phyloP scores from a whole-genome alignment of 805 yeast genomes.

The Saturnispora sekii region DNA sequence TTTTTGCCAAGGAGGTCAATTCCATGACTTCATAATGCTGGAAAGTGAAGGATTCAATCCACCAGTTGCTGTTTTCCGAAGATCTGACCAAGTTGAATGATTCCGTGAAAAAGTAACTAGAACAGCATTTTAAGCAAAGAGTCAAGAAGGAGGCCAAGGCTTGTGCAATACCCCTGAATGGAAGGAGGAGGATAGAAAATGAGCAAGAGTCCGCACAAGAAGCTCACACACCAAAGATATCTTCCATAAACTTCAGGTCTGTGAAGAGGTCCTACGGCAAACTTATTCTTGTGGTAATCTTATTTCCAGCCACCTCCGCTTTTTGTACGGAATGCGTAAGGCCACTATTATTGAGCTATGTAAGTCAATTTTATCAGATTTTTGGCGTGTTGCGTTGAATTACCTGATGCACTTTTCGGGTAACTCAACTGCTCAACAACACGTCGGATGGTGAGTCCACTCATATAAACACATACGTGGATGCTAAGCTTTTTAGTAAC shows the following conservation, averaged over 20 bases:
- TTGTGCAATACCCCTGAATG: background rate
- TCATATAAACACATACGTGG: no score
- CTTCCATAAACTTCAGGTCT: conserved; percentile 16
- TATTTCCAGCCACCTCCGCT: no score
- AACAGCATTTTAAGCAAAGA: conserved; percentile 1
- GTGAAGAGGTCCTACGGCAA: conserved; percentile 16
- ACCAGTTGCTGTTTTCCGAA: conserved; percentile 17
- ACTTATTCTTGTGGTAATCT: conserved; percentile 19
- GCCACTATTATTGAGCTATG: no score
- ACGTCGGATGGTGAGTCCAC: no score
- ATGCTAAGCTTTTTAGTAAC: no score
- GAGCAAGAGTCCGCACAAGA: background rate
- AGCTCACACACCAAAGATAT: background rate
- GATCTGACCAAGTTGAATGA: conserved; percentile 5
- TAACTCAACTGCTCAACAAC: no score
- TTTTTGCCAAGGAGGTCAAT: conserved; percentile 17
- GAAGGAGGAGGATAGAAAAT: background rate
- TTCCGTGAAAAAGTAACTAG: conserved; percentile 1
- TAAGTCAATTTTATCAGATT: no score
- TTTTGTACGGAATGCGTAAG: no score
- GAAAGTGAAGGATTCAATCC: conserved; percentile 20
- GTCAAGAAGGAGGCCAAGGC: conserved; percentile 5
- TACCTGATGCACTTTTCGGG: no score
- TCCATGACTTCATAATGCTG: conserved; percentile 15
- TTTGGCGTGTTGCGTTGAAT: no score